These are phyloP conservation scores for Epichloe elymi DNA, from an alignment of 2,329 filamentous ascomycete species.

Conservation along the genomic window DNA sequence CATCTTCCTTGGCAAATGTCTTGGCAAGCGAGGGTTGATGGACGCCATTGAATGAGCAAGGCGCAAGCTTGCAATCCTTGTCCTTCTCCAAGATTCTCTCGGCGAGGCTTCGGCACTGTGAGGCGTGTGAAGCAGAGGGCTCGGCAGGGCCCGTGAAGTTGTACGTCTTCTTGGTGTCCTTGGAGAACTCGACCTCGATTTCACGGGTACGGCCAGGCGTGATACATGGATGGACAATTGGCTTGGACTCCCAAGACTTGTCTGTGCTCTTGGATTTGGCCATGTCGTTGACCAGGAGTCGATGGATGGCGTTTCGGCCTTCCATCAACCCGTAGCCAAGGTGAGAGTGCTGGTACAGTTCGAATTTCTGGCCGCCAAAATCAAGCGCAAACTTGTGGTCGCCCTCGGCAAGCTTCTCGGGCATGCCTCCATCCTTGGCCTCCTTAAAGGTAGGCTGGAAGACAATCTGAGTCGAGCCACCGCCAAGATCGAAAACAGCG, in stretches of 20 bases:
- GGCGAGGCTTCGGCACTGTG: slow-evolving; percentile 79
- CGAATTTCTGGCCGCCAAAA: slow-evolving; percentile 83
- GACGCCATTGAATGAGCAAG: slow-evolving; percentile 97
- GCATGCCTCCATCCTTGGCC: slow-evolving; percentile 62
- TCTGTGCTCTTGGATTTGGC: slow-evolving; percentile 48
- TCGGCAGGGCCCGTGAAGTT: slow-evolving; percentile 78
- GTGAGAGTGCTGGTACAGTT: slow-evolving; percentile 96
- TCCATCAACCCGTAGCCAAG: slow-evolving; percentile 94
- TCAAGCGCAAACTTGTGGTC: slow-evolving; percentile 91
- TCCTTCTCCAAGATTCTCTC: slow-evolving; percentile 90
- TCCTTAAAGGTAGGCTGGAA: slow-evolving; percentile 90
- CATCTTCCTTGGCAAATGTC: slow-evolving; percentile 81
- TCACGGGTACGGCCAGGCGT: slow-evolving; percentile 63
- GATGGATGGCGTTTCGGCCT: slow-evolving; percentile 77
- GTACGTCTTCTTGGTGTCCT: slow-evolving; percentile 50
- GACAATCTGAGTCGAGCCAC: slow-evolving; percentile 95
- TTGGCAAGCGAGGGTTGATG: slow-evolving; percentile 87
- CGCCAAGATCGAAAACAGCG: slow-evolving; percentile 89
- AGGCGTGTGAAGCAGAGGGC: slow-evolving; percentile 67
- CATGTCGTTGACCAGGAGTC: slow-evolving; percentile 58
- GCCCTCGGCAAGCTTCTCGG: slow-evolving; percentile 70
- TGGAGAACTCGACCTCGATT: slow-evolving; percentile 58
- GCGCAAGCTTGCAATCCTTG: slow-evolving; percentile 62
- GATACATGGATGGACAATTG: slow-evolving; percentile 77
- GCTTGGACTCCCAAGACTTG: slow-evolving; percentile 53